These are phyloP conservation scores for Sutorius australiensis DNA, from an alignment of 768 basidiomycete genomes.

Conservation along the genomic window DNA sequence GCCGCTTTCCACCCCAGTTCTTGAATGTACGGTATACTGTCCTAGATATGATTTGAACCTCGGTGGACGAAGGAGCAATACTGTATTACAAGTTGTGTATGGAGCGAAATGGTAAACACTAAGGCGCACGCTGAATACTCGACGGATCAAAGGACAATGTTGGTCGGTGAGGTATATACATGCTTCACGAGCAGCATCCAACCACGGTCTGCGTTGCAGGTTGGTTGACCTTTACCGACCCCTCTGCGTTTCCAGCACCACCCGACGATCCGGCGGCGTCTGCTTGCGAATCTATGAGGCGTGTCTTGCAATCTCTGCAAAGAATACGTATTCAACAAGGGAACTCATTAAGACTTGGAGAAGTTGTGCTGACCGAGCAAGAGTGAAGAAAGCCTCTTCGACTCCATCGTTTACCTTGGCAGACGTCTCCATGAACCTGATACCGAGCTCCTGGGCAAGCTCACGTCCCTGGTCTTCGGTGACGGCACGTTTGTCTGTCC, in stretches of 20 bases:
- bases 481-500: conserved; percentile 93
- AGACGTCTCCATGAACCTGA: conserved; percentile 96
- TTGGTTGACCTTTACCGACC: conserved; percentile 65
- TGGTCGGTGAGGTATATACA: conserved; percentile 3
- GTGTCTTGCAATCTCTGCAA: conserved; percentile 90
- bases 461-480: conserved; percentile 89
- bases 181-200: conserved; percentile 51
- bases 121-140: conserved; percentile 9
- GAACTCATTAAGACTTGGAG: background rate
- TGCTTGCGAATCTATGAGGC: conserved; percentile 91
- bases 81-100: conserved; percentile 19
- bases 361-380: conserved; percentile 72
- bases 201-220: conserved; percentile 42
- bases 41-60: too few relatives aligned
- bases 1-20: too few relatives aligned
- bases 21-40: too few relatives aligned
- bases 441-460: conserved; percentile 89
- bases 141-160: background rate
- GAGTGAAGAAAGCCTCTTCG: conserved; percentile 96
- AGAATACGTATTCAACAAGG: background rate
- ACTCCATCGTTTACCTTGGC: conserved; percentile 97
- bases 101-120: conserved; percentile 3
- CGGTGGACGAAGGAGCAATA: conserved; percentile 5
- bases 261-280: conserved; percentile 45
- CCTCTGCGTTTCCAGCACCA: conserved; percentile 41